These are phyloP conservation scores for Venturia oleaginea DNA, from an alignment of 2,329 filamentous ascomycete genomes.

Conservation along the genomic window DNA sequence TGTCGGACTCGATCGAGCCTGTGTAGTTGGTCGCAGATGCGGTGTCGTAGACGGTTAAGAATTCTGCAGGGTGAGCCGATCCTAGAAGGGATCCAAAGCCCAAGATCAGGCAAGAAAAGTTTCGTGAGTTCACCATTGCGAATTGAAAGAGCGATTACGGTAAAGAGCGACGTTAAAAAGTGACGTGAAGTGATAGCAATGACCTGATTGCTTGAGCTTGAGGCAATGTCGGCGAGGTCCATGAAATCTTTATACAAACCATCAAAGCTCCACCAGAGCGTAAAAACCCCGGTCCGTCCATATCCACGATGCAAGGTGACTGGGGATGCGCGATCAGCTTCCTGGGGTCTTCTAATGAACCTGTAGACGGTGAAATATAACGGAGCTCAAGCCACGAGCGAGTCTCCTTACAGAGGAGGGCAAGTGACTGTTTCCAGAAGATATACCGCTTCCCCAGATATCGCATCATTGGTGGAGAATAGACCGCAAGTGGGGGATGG, in stretches of 20 bases:
- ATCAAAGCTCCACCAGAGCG: neutral
- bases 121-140: neutral
- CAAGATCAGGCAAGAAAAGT: neutral
- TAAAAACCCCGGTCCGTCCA: neutral
- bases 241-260: constrained; percentile 1
- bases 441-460: neutral
- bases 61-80: neutral
- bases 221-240: neutral
- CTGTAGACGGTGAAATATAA: neutral
- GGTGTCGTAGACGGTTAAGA: neutral
- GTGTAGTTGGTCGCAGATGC: neutral
- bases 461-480: neutral
- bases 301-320: neutral
- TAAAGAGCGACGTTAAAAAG: neutral
- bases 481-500: neutral
- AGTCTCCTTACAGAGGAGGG: neutral
- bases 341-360: neutral
- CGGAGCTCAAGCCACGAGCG: neutral
- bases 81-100: neutral
- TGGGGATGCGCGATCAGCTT: neutral
- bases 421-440: neutral
- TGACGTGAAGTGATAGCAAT: neutral
- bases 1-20: neutral
- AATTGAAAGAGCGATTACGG: neutral
- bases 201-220: neutral